Evolutionary conservation across 1,284 basidiomycete genomes (phyloP).

Genomic region (Malassezia vespertilionis): DNA sequence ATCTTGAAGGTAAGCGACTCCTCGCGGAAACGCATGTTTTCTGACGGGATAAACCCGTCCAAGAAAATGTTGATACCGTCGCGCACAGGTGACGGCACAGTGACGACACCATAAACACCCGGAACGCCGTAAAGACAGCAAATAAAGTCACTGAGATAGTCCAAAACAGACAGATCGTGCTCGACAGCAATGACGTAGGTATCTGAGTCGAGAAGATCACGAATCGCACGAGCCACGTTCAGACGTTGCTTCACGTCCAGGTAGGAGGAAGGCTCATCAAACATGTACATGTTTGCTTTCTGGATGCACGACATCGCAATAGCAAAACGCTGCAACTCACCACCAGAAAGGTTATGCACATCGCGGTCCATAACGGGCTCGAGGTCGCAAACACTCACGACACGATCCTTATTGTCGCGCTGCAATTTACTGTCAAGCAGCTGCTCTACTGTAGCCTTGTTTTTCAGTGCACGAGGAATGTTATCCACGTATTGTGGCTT

Average conservation of each 20-base stretch:
- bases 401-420: slow-evolving; percentile 38
- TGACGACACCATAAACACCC: slow-evolving; percentile 46
- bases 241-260: slow-evolving; percentile 48
- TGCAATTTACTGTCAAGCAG: slow-evolving; percentile 44
- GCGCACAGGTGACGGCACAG: slow-evolving; percentile 42
- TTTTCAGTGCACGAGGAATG: slow-evolving; percentile 45
- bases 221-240: slow-evolving; percentile 44
- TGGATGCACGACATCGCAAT: slow-evolving; percentile 47
- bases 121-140: slow-evolving; percentile 47
- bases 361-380: slow-evolving; percentile 42
- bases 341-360: slow-evolving; percentile 43
- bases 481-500: slow-evolving; percentile 48
- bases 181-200: slow-evolving; percentile 48
- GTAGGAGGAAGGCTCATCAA: slow-evolving; percentile 47
- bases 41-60: slow-evolving; percentile 46
- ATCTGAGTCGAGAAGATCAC: slow-evolving; percentile 39
- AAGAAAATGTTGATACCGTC: slow-evolving; percentile 48
- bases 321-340: slow-evolving; percentile 46
- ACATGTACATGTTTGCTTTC: slow-evolving; percentile 48
- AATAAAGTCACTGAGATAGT: slow-evolving; percentile 47
- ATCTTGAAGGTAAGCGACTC: slow-evolving; percentile 47
- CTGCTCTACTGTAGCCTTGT: slow-evolving; percentile 34
- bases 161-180: slow-evolving; percentile 45
- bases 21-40: slow-evolving; percentile 48
- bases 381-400: slow-evolving; percentile 40